phyloP scores from a whole-genome alignment of 805 yeast species.

The Kluyveromyces siamensis region DNA sequence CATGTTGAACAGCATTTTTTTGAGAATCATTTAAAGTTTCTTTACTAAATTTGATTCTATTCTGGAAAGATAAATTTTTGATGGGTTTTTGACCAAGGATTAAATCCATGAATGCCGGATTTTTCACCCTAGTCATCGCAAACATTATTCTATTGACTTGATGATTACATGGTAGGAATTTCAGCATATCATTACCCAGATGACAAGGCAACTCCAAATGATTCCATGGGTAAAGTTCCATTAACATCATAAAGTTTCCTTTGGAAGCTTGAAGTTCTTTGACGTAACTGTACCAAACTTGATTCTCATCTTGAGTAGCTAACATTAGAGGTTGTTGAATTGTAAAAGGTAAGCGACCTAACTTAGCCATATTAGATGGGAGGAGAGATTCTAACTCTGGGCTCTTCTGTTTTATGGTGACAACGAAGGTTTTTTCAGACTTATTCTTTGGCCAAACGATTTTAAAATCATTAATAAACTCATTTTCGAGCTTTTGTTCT shows the following conservation, averaged over 20 bases:
- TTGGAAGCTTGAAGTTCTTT: constrained; percentile 32
- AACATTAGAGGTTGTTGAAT: constrained; percentile 51
- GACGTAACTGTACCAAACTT: constrained; percentile 53
- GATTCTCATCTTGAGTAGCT: constrained; percentile 37
- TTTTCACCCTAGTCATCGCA: constrained; percentile 54
- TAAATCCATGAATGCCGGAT: constrained; percentile 42
- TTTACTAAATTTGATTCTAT: constrained; percentile 40
- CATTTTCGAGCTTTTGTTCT: constrained; percentile 47
- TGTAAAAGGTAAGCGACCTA: constrained; percentile 52
- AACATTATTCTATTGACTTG: constrained; percentile 55
- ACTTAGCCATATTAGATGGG: constrained; percentile 41
- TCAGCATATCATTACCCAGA: constrained; percentile 28
- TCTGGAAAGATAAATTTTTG: constrained; percentile 47
- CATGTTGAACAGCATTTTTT: constrained; percentile 45
- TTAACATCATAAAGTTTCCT: constrained; percentile 30
- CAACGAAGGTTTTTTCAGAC: constrained; percentile 29
- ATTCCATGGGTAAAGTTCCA: constrained; percentile 55
- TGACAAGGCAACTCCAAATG: constrained; percentile 37
- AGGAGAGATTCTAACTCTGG: constrained; percentile 39
- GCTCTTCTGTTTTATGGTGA: constrained; percentile 16
- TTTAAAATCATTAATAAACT: constrained; percentile 38
- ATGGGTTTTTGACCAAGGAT: constrained; percentile 47
- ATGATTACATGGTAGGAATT: constrained; percentile 51
- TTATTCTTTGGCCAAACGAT: constrained; percentile 46
- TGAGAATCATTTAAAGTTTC: constrained; percentile 51